These are phyloP conservation scores for Flaveria bidentis DNA, from an alignment of 129 eudicot species.

Conservation along the genomic window DNA sequence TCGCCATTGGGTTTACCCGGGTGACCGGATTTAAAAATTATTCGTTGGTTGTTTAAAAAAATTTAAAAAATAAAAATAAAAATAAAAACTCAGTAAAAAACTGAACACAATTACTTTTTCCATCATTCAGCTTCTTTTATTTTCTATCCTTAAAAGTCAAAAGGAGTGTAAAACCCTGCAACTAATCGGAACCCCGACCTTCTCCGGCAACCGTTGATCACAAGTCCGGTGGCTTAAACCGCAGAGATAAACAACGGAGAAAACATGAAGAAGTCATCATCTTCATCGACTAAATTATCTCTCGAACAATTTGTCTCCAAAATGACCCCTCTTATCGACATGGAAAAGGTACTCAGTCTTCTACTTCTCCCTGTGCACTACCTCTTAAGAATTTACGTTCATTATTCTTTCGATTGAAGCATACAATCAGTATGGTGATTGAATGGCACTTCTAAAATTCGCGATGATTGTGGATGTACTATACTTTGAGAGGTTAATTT, in stretches of 20 bases:
- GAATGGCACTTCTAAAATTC: background rate
- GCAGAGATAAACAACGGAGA: conserved; percentile 48
- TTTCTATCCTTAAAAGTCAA: too few species aligned
- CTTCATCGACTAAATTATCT: conserved; percentile 41
- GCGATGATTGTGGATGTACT: background rate
- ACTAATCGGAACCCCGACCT: conserved; percentile 17
- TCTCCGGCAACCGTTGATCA: conserved; percentile 21
- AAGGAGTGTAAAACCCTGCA: conserved; percentile 3
- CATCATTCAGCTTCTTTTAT: too few species aligned
- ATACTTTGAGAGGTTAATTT: conserved; percentile 3
- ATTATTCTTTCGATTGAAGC: background rate
- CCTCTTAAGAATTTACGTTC: background rate
- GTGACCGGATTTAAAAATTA: too few species aligned
- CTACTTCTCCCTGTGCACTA: background rate
- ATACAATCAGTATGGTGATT: background rate
- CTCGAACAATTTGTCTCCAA: conserved; percentile 82
- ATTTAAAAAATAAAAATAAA: too few species aligned
- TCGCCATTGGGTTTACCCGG: too few species aligned
- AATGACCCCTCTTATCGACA: conserved; percentile 76
- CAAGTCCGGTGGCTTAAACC: conserved; percentile 22
- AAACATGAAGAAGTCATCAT: conserved; percentile 41
- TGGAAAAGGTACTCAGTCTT: conserved; percentile 65
- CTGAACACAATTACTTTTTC: too few species aligned
- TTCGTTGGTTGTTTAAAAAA: too few species aligned
- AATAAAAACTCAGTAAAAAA: too few species aligned